Conservation (phyloP, 2,329 filamentous ascomycete genomes). For the Diplodia sapinea region DNA sequence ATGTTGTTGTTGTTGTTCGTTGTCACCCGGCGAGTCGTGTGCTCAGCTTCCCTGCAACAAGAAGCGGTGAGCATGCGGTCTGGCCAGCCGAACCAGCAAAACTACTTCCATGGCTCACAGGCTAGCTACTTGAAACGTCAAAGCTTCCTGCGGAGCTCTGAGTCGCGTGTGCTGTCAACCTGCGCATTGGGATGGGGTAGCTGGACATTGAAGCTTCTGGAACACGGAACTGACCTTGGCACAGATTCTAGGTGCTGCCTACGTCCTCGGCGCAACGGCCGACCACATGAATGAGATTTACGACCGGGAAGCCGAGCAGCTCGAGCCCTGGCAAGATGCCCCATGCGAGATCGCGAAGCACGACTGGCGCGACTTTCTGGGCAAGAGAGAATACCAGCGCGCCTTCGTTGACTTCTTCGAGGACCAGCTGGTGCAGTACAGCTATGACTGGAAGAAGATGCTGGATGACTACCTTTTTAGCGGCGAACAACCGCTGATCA, state of each 20-base stretch:
- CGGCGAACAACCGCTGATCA: constrained; percentile 77
- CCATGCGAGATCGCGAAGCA: constrained; percentile 80
- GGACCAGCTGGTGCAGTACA: constrained; percentile 76
- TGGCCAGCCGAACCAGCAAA: background rate
- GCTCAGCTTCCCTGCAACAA: background rate
- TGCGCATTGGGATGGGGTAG: background rate
- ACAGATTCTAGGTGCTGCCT: constrained; percentile 79
- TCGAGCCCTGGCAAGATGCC: constrained; percentile 83
- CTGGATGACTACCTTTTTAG: constrained; percentile 77
- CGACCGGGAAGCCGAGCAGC: constrained; percentile 71
- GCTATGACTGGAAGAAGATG: constrained; percentile 84
- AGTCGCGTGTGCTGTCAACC: background rate
- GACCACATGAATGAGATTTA: constrained; percentile 81
- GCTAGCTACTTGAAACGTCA: background rate
- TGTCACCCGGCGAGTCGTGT: constrained; percentile 2
- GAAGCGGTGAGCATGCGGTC: constrained; percentile 12
- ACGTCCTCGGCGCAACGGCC: constrained; percentile 77
- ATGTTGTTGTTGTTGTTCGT: constrained; percentile 6
- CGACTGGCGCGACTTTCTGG: constrained; percentile 87
- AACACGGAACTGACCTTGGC: constrained; percentile 5
- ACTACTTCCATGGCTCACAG: constrained; percentile 11
- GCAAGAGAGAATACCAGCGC: constrained; percentile 81
- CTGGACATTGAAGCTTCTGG: constrained; percentile 1
- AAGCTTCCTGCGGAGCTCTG: background rate
- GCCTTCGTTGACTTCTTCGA: constrained; percentile 96